Evolutionary conservation across 441 rosid species (phyloP), one percentile per base, ranked within the genome.

Genomic region (Hypseocharis bilobata): DNA sequence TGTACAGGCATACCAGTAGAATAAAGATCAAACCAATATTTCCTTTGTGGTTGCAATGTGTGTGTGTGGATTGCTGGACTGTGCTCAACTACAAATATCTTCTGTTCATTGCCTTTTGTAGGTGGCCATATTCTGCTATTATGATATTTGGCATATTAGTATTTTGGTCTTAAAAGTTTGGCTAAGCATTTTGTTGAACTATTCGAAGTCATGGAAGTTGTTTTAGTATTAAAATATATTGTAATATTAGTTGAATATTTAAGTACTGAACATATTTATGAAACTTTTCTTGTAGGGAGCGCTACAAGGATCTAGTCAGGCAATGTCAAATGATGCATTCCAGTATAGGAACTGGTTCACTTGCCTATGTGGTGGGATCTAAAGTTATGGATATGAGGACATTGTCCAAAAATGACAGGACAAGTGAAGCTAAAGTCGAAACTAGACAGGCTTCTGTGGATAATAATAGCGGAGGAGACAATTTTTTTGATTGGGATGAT

Each of bases 351-450:
- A 89, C 95, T 65, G 98, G 98, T 65, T 77, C 85, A 40, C 95
- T 92, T 82, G 98, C 98, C 7, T 89, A 83, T 81, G 84, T 80
- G 60, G 95, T 88, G 77, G 96, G 98, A 38, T 92, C 98, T 72
- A 92, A 92, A 79, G 92, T 92, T 74, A 83, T 89, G 98, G 98
- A 92, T 77, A 80, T 88, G 85, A 82, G 98, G 78, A 85, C 83
- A 67, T 76, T 86, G 64, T 89, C 92, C 77, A 92, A 85, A 71
- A 82, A 81, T 81, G 89, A 80, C 65, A 44, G 58, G 28, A 79
- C 57, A 64, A 81, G 66, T 68, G 90, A 78, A 77, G 74, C 72
- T 70, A 71, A 81, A 63, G 73, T 67, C 65, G 78, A 78, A 74
- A 72, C 63, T 74, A 72, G 76, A 72, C 77, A 72, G 72, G 73